Conservation (phyloP, 805 yeast species). For the Naumovozyma dairenensis region DNA sequence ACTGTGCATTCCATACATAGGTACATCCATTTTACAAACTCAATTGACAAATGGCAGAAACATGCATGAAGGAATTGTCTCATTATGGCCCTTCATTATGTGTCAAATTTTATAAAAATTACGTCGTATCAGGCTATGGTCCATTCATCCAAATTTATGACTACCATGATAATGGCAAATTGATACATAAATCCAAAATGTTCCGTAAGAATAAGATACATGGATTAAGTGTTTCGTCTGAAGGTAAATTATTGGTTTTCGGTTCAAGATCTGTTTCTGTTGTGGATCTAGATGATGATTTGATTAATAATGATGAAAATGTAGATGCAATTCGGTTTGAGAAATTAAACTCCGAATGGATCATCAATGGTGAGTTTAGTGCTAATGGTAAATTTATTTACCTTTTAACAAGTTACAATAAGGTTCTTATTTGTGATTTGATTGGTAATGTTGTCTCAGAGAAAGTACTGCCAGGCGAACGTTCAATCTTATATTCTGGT, state of each 20-base stretch:
- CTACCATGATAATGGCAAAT: conserved; percentile 30
- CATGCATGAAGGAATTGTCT: conserved; percentile 15
- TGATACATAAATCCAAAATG: conserved; percentile 35
- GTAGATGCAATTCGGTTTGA: conserved; percentile 36
- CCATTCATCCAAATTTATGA: conserved; percentile 50
- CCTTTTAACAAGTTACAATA: conserved; percentile 75
- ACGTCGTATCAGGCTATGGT: conserved; percentile 61
- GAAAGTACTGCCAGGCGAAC: conserved; percentile 46
- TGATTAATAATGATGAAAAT: conserved; percentile 14
- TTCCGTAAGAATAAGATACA: conserved; percentile 76
- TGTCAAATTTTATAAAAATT: conserved; percentile 34
- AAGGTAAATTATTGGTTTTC: conserved; percentile 34
- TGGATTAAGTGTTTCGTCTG: conserved; percentile 42
- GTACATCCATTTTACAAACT: too few species aligned
- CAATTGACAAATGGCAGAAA: too few species aligned
- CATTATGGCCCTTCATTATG: conserved; percentile 65
- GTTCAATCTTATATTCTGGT: conserved; percentile 84
- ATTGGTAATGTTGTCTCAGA: conserved; percentile 18
- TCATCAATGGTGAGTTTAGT: conserved; percentile 49
- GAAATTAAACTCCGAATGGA: conserved; percentile 67
- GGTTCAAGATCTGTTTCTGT: conserved; percentile 68
- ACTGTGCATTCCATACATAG: too few species aligned
- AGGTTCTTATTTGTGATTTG: conserved; percentile 27
- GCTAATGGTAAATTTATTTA: conserved; percentile 31
- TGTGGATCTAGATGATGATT: conserved; percentile 26